These are phyloP conservation scores for Aspergillus incahuasiensis DNA, from an alignment of 495 filamentous ascomycete genomes.

Conservation along the genomic window DNA sequence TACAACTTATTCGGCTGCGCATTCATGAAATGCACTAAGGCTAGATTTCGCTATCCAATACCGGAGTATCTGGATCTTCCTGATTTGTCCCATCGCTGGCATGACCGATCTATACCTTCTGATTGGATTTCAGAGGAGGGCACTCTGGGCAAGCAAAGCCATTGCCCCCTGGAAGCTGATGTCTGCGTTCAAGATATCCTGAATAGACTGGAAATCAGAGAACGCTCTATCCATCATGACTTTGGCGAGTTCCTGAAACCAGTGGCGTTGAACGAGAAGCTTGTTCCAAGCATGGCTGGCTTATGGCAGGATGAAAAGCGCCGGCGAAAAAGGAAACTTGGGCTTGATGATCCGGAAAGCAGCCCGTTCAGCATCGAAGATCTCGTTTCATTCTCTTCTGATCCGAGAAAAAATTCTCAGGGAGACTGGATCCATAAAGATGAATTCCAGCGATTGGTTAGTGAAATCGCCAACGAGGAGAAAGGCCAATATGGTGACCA, in stretches of 20 bases:
- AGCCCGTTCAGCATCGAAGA: constrained; percentile 76
- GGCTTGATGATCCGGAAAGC: constrained; percentile 54
- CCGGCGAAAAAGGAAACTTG: constrained; percentile 67
- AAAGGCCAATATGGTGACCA: constrained; percentile 41
- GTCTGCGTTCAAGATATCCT: constrained; percentile 83
- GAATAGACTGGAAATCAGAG: constrained; percentile 68
- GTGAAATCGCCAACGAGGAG: constrained; percentile 59
- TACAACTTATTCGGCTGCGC: constrained; percentile 94
- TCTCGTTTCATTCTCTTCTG: constrained; percentile 79
- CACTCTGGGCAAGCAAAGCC: constrained; percentile 68
- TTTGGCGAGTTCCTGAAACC: constrained; percentile 73
- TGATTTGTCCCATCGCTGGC: constrained; percentile 66
- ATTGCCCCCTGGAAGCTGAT: constrained; percentile 86
- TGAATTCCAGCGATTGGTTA: constrained; percentile 64
- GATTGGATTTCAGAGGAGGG: constrained; percentile 54
- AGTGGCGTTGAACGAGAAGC: constrained; percentile 61
- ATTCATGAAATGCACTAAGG: constrained; percentile 68
- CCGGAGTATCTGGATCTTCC: constrained; percentile 59
- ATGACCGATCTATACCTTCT: constrained; percentile 61
- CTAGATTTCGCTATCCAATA: constrained; percentile 69
- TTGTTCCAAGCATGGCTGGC: constrained; percentile 90
- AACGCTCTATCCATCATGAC: constrained; percentile 77
- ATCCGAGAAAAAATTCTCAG: constrained; percentile 61
- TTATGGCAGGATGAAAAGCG: constrained; percentile 89
- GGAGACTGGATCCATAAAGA: constrained; percentile 89